Percentiles rank a stretch among this genome's conserved stretches.
Evolutionary conservation across 257 asterid species (phyloP).

Genomic region (Verbascum thapsus): DNA sequence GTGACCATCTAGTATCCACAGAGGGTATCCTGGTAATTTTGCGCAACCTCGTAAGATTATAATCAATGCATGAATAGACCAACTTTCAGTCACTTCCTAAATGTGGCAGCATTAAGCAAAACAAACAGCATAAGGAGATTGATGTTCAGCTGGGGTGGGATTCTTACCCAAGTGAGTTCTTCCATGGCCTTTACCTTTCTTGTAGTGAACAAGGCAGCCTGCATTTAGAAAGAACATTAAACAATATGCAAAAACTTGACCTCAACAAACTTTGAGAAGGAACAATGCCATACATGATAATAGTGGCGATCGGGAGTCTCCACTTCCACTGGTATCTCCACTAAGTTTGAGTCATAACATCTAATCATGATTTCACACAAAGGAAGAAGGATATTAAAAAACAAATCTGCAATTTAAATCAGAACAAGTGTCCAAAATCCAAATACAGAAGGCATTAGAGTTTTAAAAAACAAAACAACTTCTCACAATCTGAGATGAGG

Average conservation of each 20-base stretch:
- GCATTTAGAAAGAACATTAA: conserved; percentile 39
- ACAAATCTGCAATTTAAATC: conserved; percentile 27
- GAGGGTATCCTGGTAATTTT: too few species aligned
- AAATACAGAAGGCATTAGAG: too few species aligned
- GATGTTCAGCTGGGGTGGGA: too few species aligned
- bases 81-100: not conserved
- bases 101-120: conserved; percentile 9
- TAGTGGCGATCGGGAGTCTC: conserved; percentile 90
- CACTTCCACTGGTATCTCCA: conserved; percentile 89
- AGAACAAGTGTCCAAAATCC: conserved; percentile 19
- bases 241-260: conserved; percentile 25
- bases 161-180: conserved; percentile 89
- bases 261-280: conserved; percentile 22
- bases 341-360: conserved; percentile 78
- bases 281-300: conserved; percentile 62
- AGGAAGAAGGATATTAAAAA: conserved; percentile 23
- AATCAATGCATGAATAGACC: not conserved
- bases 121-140: not conserved
- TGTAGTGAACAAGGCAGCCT: conserved; percentile 88
- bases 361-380: conserved; percentile 42
- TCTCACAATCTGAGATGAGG: not conserved
- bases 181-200: conserved; percentile 84
- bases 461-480: not conserved
- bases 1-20: too few species aligned
- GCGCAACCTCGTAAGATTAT: too few species aligned